Evolutionary conservation across 2,329 filamentous ascomycete genomes (phyloP), one percentile per base, ranked within the genome.

Genomic region (Elsinoe australis): DNA sequence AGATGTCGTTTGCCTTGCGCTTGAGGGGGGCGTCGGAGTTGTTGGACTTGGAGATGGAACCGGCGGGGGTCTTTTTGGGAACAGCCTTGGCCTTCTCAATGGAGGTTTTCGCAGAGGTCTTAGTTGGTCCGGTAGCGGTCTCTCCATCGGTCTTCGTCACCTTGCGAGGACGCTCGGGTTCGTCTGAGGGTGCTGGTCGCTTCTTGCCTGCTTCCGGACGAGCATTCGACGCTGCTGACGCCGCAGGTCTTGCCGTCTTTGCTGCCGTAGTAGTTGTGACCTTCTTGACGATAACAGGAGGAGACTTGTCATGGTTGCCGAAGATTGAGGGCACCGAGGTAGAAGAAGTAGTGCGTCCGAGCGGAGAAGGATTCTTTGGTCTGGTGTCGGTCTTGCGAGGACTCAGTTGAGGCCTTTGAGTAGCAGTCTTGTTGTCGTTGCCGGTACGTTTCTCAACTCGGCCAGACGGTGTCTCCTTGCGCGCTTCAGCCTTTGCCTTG

Each of bases 291-390:
- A 50, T 59, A 60, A 29, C 58, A 44, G 48, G 46, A 28, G 36
- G 53, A 15, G 39, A 44, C 15, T 18, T 26, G 18, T 48, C 34
- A 24, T 38, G 33, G 33, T 38, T 38, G 45, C 45, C 45, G 17
- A 48, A 48, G 18, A 48, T 22, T 9, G 31, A 36, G 9, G 45
- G 45, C 14, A 22, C 63, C 58, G 52, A 64, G 61, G 51, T 67
- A 58, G 53, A 69, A 70, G 47, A 68, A 64, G 29, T 71, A 68
- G 18, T 68, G 51, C 14, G 76, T 7, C 74, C 77, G 8, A 81
- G 71, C 9, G 77, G 78, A 12, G 79, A 81, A 2, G 77, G 77
- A 47, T 80, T 80, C 57, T 73, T 75, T 1, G 78, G 76, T 33
- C 75, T 78, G 51, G 68, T 78, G 64, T 67, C 42, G 56, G 64